Base-by-base conservation (phyloP, 805 yeast genomes). In the Torulaspora maleeae region DNA sequence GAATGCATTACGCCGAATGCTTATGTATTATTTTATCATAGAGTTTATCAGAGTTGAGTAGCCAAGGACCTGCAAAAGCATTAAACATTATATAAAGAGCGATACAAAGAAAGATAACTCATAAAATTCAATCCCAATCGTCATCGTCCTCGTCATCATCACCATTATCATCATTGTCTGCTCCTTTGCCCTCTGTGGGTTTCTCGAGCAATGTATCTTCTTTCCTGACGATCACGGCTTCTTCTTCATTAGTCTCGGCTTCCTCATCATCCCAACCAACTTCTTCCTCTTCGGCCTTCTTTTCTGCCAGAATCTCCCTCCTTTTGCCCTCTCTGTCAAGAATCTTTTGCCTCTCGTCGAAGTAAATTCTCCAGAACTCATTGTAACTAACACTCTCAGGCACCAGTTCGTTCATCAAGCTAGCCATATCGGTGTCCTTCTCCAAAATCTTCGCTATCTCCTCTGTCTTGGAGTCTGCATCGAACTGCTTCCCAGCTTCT, bases 321-420 rank as follows among this genome's bases (percentile, higher is more conserved):
- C 95, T 74, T 60, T 79, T 74, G 56, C 70, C 69, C 56, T 88
- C 95, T 54, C 77, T 81, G 37, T 74, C 73, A 34, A 76, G 71
- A 16, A 87, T 77, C 53, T 73, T 72, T 10, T 66, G 61, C 46
- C 75, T 77, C 56, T 75, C 69, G 43, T 67, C 71, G 64, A 79
- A 83, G 65, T 86, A 89, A 27, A 81, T 73, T 36, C 70, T 67
- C 97, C 97, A 90, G 63, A 90, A 90, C 38, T 70, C 70, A 20
- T 74, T 68, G 55, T 81, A 83, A 3, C 77, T 57, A 29, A 82
- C 64, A 53, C 75, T 62, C 6, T 73, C 76, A 0, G 95, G 95
- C 1, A 89, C 95, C 6, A 88, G 60, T 24, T 68, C 67, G 44
- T 78, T 76, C 78, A 79, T 78, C 32, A 85, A 64, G 27, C 67